Evolutionary conservation across 1,284 basidiomycete species (phyloP), one percentile per base, ranked within the genome.

Genomic region (Irpex rosettiformis): DNA sequence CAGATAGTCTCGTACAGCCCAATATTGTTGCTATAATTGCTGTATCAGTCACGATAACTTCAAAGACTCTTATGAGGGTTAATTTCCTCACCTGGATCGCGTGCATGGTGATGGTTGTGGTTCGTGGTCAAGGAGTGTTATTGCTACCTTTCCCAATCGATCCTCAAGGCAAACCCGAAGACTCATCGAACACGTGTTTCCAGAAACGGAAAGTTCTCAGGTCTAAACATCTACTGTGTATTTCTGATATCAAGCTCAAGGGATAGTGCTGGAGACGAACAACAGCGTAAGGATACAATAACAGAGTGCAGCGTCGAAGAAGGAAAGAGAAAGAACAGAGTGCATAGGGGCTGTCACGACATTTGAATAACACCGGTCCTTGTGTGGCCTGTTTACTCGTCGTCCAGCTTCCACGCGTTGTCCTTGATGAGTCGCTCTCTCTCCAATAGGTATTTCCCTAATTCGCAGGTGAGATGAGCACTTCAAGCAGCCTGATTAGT

Each of bases 1-100:
- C 61, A 99, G 88, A 74, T 97, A 97, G 73, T 98, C 96, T 67
- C 96, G 87, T 61, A 98, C 90, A 10, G 94, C 91, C 89, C 94
- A 97, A 74, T 92, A 94, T 79, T 96, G 93, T 77, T 89, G 86
- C 85, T 89, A 37, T 8, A 51, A 52, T 16, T 55, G 43, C 53
- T 40, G n/a, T 4, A 40, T 40, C 33, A 40, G 33, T 7, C 3
- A 40, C 33, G 33, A 40, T 40, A 40, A 40, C 33, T 13, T n/a
- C 33, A 40, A 3, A 13, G n/a, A 13, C 7, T 40, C 33, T 13
- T 40, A 21, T 24, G 45, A 11, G 45, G 11, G 45, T 21, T 21
- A 13, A 47, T 25, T 21, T 25, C 21, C 45, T 47, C 66, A 84
- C 88, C 77, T 88, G 87, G 57, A 91, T 81, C 55, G 88, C 82